Base-by-base conservation (phyloP, 139 green algal genomes). In the Tetratostichococcus sp. region DNA sequence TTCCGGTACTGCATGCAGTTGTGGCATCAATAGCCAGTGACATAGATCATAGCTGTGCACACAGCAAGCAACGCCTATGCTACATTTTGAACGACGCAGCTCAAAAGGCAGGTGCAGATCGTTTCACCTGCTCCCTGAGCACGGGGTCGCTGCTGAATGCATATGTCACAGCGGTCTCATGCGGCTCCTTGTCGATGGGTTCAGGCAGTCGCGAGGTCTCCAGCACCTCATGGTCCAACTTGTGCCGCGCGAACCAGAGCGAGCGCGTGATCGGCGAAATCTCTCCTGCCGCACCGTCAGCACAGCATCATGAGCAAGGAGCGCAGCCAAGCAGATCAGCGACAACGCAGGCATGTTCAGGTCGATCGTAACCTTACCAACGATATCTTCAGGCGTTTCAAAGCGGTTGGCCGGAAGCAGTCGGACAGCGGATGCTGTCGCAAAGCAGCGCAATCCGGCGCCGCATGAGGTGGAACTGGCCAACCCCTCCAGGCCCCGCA, bases 1-100 rank as follows among this genome's bases (percentile, higher is more conserved):
- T 91, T 94, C 16, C 86, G 70, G 80, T 95, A 96, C 83, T 92
- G 82, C 70, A 73, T n/a, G n/a, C n/a, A n/a, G n/a, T n/a, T n/a
- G n/a, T 50, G 4, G 1, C 17, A 26, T 50, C 1, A 30, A n/a
- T n/a, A n/a, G n/a, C n/a, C 23, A 28, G 19, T 14, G 30, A 25
- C 50, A 62, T 4, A 26, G 17, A 62, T 62, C 17, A 25, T 62
- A 17, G n/a, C n/a, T n/a, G n/a, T n/a, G n/a, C n/a, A n/a, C n/a
- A n/a, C n/a, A n/a, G n/a, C n/a, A n/a, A n/a, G n/a, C n/a, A n/a
- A n/a, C n/a, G n/a, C n/a, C n/a, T n/a, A n/a, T n/a, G n/a, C n/a
- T n/a, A n/a, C n/a, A n/a, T n/a, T n/a, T n/a, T n/a, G n/a, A n/a
- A n/a, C n/a, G n/a, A n/a, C n/a, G n/a, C n/a, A n/a, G n/a, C n/a